Conservation (phyloP, 2,329 filamentous ascomycete genomes). For the Periconia sp. region DNA sequence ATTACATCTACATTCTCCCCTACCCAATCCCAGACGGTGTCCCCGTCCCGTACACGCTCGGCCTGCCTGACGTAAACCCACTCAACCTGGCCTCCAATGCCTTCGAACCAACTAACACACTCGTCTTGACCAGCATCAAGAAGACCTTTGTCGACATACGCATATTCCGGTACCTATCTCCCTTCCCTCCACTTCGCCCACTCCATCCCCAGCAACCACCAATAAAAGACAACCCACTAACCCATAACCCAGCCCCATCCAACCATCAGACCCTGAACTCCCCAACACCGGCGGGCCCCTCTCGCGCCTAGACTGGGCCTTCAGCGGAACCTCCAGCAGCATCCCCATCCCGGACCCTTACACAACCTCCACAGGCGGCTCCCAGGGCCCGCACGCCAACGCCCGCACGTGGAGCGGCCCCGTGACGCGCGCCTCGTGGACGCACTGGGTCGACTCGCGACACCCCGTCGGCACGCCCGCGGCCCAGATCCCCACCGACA, state of each 20-base stretch:
- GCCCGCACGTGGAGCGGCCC: conserved; percentile 2
- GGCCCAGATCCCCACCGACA: conserved; percentile 46
- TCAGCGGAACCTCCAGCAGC: conserved; percentile 56
- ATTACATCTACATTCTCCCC: conserved; percentile 62
- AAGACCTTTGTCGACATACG: conserved; percentile 65
- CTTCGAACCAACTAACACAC: conserved; percentile 62
- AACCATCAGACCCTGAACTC: neutral
- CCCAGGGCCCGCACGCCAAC: neutral
- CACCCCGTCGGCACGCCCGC: conserved; percentile 33
- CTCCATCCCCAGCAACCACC: neutral
- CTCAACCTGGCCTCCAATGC: conserved; percentile 20
- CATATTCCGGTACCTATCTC: conserved; percentile 39
- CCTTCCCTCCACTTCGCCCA: neutral
- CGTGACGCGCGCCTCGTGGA: conserved; percentile 49
- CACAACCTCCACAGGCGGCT: neutral
- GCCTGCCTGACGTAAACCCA: conserved; percentile 26
- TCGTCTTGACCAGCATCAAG: conserved; percentile 64
- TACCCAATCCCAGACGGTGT: conserved; percentile 27
- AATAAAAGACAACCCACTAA: neutral
- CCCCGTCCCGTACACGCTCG: conserved; percentile 30
- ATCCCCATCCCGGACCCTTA: conserved; percentile 1
- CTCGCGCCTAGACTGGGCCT: conserved; percentile 64
- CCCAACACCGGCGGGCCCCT: conserved; percentile 29
- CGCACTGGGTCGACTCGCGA: conserved; percentile 63
- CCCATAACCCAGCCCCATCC: neutral